Evolutionary conservation across 1,284 basidiomycete species (phyloP).

Genomic region (Ceratobasidium sp.): DNA sequence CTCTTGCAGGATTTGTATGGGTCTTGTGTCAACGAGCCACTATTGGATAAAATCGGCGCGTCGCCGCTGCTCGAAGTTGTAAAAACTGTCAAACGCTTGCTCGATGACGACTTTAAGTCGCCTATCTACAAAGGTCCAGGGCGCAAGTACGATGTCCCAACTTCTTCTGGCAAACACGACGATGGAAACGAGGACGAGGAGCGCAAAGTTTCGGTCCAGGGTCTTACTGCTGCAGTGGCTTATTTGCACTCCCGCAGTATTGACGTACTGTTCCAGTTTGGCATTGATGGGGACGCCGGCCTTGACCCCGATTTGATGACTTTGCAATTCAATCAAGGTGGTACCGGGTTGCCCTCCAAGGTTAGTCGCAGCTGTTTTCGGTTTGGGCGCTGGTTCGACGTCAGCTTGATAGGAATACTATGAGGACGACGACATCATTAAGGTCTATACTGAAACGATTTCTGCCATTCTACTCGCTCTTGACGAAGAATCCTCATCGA

Average conservation of each 20-base stretch:
- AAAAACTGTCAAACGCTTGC: constrained; percentile 70
- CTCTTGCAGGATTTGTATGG: constrained; percentile 72
- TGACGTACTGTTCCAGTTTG: constrained; percentile 81
- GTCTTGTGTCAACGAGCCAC: constrained; percentile 85
- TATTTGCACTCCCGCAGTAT: constrained; percentile 92
- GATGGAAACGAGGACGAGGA: constrained; percentile 10
- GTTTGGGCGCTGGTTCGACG: background rate
- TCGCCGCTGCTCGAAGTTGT: constrained; percentile 73
- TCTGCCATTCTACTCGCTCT: constrained; percentile 76
- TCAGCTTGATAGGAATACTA: constrained; percentile 82
- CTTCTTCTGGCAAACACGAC: constrained; percentile 18
- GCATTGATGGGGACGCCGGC: constrained; percentile 90
- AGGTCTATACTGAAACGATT: constrained; percentile 80
- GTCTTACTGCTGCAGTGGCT: constrained; percentile 84
- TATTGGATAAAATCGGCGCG: constrained; percentile 73
- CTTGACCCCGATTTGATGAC: constrained; percentile 90
- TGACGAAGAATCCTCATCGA: constrained; percentile 58
- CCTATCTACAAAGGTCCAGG: constrained; percentile 46
- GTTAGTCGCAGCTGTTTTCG: constrained; percentile 57
- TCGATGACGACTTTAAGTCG: constrained; percentile 63
- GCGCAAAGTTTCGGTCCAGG: constrained; percentile 48
- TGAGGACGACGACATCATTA: constrained; percentile 78
- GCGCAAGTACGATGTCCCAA: constrained; percentile 39
- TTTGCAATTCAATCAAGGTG: constrained; percentile 88
- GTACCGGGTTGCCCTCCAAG: constrained; percentile 90